Evolutionary conservation across 768 basidiomycete species (phyloP).

Genomic region (Auricularia sp.): DNA sequence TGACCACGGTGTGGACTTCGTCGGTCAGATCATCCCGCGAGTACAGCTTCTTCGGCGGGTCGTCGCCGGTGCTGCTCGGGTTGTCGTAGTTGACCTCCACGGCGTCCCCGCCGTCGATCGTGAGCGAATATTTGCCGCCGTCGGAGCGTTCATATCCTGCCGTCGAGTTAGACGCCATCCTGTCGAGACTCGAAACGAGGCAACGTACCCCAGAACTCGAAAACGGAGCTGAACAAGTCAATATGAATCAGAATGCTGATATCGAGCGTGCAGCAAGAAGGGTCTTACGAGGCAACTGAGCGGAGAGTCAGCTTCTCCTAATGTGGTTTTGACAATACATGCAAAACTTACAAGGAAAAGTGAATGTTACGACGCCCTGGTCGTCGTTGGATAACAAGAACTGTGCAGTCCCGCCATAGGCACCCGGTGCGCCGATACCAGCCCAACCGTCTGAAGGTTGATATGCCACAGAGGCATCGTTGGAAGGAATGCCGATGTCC

Average conservation of each 20-base stretch:
- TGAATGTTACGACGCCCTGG: not conserved
- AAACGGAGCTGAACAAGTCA: not conserved
- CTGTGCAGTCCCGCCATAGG: constrained; percentile 1
- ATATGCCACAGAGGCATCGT: not conserved
- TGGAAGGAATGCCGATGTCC: not conserved
- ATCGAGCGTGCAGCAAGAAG: not conserved
- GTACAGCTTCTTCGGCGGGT: not conserved
- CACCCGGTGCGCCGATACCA: not conserved
- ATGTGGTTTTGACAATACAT: not conserved
- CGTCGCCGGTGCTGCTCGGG: constrained; percentile 2
- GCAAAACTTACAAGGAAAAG: constrained; percentile 1
- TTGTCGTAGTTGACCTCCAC: constrained; percentile 2
- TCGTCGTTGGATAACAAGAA: not conserved
- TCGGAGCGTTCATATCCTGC: constrained; percentile 4
- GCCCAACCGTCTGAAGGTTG: not conserved
- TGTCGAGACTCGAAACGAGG: not conserved
- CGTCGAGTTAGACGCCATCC: not conserved
- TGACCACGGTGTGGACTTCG: constrained; percentile 1
- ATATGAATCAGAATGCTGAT: too few species aligned
- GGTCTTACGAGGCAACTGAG: not conserved
- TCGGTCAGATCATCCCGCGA: not conserved
- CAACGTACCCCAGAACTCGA: not conserved
- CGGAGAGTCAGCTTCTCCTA: not conserved
- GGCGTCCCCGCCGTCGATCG: constrained; percentile 1
- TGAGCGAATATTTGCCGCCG: constrained; percentile 1